These are phyloP conservation scores for Trichoderma sp. DNA, from an alignment of 2,329 filamentous ascomycete genomes.

Conservation along the genomic window DNA sequence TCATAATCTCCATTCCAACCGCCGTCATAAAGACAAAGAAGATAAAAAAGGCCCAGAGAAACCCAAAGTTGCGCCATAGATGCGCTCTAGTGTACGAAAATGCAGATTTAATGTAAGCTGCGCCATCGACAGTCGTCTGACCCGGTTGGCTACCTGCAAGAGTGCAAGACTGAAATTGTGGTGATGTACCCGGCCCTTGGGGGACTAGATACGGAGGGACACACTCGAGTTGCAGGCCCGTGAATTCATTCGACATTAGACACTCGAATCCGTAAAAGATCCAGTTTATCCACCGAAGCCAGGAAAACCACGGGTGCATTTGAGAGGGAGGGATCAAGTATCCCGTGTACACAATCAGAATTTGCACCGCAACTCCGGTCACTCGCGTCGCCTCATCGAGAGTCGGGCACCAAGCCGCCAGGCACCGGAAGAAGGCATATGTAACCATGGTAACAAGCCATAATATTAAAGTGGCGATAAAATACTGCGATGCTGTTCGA, in stretches of 20 bases:
- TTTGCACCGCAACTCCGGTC: slow-evolving; percentile 56
- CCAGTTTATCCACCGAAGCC: slow-evolving; percentile 67
- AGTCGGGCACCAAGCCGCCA: slow-evolving; percentile 58
- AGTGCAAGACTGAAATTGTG: slow-evolving; percentile 53
- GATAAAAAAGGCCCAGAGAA: slow-evolving; percentile 71
- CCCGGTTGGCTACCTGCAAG: slow-evolving; percentile 48
- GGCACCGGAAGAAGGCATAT: slow-evolving; percentile 57
- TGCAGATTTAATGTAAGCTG: slow-evolving; percentile 51
- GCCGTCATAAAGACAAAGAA: slow-evolving; percentile 73
- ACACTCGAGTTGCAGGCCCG: slow-evolving; percentile 57
- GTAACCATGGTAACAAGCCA: slow-evolving; percentile 58
- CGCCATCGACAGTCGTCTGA: slow-evolving; percentile 48
- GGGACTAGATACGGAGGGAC: slow-evolving; percentile 58
- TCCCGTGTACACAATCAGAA: slow-evolving; percentile 66
- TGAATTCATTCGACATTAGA: slow-evolving; percentile 64
- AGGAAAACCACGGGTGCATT: slow-evolving; percentile 60
- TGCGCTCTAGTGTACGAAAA: slow-evolving; percentile 58
- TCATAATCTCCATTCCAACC: slow-evolving; percentile 64
- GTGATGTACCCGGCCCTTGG: slow-evolving; percentile 32
- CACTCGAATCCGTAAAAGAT: slow-evolving; percentile 69
- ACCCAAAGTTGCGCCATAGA: slow-evolving; percentile 75
- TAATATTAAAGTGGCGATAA: slow-evolving; percentile 62
- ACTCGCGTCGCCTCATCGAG: slow-evolving; percentile 63
- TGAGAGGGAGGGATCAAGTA: slow-evolving; percentile 60
- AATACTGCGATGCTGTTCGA: slow-evolving; percentile 64